Evolutionary conservation across 2,329 filamentous ascomycete species (phyloP).

Genomic region (Atkinsonella hypoxylon): DNA sequence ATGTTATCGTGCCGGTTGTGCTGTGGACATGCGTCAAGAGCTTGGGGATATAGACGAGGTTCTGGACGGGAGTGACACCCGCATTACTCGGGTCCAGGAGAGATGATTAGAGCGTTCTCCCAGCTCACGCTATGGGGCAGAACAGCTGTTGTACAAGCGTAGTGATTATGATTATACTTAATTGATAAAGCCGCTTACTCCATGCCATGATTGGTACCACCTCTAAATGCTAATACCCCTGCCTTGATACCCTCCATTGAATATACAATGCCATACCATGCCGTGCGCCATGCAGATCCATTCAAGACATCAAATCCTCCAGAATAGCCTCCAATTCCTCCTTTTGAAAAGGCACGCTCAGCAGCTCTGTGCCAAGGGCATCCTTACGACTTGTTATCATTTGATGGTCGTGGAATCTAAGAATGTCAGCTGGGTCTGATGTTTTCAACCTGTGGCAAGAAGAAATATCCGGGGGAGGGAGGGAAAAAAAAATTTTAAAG

Average conservation of each 20-base stretch:
- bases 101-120: no score
- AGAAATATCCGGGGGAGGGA: neutral
- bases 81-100: no score
- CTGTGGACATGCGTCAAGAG: constrained; percentile 88
- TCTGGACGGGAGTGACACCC: no score
- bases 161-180: no score
- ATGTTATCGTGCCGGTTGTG: constrained; percentile 89
- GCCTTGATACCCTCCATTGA: neutral
- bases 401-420: constrained; percentile 86
- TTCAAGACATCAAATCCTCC: constrained; percentile 48
- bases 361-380: constrained; percentile 67
- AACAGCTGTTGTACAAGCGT: no score
- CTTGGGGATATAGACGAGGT: constrained; percentile 39
- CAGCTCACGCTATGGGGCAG: no score
- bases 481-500: no score
- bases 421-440: constrained; percentile 15
- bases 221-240: no score
- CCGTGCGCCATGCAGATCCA: neutral
- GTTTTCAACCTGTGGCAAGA: neutral
- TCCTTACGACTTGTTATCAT: constrained; percentile 91
- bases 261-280: neutral
- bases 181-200: no score
- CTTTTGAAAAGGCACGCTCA: constrained; percentile 74
- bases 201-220: no score
- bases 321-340: constrained; percentile 84